phyloP scores from a whole-genome alignment of 805 yeast species.

The Cyberlindnera veronae region DNA sequence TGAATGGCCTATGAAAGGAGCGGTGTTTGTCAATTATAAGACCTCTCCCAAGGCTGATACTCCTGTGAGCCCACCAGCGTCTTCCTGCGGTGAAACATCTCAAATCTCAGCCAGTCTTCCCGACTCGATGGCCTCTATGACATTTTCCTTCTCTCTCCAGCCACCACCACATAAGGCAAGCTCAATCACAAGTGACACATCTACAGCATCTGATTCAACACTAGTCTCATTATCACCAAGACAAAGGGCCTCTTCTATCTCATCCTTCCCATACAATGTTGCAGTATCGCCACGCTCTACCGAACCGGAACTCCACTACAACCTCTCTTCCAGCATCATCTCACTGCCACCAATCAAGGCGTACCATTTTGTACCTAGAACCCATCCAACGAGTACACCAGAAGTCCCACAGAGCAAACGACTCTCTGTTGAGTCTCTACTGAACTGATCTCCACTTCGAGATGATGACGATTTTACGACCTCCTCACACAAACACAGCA shows the following conservation, averaged over 20 bases:
- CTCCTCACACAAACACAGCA: too few species aligned
- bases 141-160: neutral
- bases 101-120: too few species aligned
- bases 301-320: neutral
- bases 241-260: constrained; percentile 1
- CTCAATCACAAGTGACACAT: too few species aligned
- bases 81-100: too few species aligned
- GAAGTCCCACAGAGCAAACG: constrained; percentile 3
- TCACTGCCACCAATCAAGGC: constrained; percentile 13
- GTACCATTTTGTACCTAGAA: constrained; percentile 11
- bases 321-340: neutral
- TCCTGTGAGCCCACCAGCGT: too few species aligned
- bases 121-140: constrained; percentile 1
- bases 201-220: constrained; percentile 1
- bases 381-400: neutral
- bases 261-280: neutral
- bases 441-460: constrained; percentile 6
- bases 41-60: neutral
- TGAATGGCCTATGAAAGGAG: constrained; percentile 18
- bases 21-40: constrained; percentile 14
- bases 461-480: too few species aligned
- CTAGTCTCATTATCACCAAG: constrained; percentile 1
- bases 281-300: neutral
- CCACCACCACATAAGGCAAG: too few species aligned
- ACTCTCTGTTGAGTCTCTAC: constrained; percentile 15